A percentile compares a stretch with the other conserved stretches of the same genome.
Conservation (phyloP, 352 stramenopile genomes). For the Phytophthora syringae region DNA sequence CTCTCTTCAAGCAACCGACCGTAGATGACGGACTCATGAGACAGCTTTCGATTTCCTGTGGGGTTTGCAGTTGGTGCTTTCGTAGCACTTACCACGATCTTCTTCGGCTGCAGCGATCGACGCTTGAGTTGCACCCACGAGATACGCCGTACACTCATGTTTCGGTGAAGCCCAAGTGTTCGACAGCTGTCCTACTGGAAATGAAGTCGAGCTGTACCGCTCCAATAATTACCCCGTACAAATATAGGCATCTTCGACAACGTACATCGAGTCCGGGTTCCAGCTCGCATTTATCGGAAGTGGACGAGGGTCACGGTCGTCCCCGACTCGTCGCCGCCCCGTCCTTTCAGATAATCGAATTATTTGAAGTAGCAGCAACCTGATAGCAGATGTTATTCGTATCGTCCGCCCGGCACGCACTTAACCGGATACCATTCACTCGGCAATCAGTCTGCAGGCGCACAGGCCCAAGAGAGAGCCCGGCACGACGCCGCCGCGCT, state of each 20-base stretch:
- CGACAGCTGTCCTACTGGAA: background rate
- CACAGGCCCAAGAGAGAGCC: no score
- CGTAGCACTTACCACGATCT: slow-evolving; percentile 20
- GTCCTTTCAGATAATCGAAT: no score
- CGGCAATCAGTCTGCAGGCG: no score
- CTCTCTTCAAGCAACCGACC: slow-evolving; percentile 28
- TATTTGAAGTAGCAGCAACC: no score
- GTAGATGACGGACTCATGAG: slow-evolving; percentile 22
- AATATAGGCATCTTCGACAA: slow-evolving; percentile 15
- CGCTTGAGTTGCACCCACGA: slow-evolving; percentile 26
- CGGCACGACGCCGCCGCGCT: no score
- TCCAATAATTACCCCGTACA: background rate
- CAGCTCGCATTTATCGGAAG: background rate
- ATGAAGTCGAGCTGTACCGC: background rate
- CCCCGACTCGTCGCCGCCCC: no score
- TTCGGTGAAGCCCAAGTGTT: background rate
- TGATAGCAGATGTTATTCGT: no score
- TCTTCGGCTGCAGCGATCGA: slow-evolving; percentile 25
- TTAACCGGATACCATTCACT: no score
- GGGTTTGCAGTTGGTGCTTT: background rate
- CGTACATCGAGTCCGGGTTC: background rate
- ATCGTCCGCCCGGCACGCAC: no score
- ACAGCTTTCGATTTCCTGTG: background rate
- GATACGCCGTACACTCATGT: slow-evolving; percentile 24
- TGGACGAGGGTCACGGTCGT: no score